These are phyloP conservation scores for Cucurbita ficifolia DNA, from an alignment of 306 rosid species.

Conservation along the genomic window DNA sequence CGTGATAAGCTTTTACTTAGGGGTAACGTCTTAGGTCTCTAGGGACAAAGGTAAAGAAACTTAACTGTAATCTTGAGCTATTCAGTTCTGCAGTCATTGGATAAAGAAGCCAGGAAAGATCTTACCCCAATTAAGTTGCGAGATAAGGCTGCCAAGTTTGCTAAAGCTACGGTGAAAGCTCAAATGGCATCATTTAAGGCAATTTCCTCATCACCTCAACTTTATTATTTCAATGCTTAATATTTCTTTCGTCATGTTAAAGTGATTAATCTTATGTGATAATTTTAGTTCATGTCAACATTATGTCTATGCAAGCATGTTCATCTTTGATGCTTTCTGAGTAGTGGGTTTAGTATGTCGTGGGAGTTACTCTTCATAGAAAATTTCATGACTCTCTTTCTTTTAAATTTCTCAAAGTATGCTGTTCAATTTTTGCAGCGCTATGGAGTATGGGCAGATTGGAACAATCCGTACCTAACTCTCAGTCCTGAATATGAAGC, in stretches of 20 bases:
- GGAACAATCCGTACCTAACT: slow-evolving; percentile 81
- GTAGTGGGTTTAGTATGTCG: background rate
- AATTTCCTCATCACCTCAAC: background rate
- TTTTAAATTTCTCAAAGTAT: slow-evolving; percentile 8
- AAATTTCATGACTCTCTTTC: background rate
- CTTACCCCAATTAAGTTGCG: slow-evolving; percentile 81
- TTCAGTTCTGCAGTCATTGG: slow-evolving; percentile 97
- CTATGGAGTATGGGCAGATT: slow-evolving; percentile 98
- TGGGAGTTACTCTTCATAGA: background rate
- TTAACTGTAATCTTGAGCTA: slow-evolving; percentile 25
- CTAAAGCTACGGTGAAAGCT: slow-evolving; percentile 71
- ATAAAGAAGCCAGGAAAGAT: slow-evolving; percentile 59
- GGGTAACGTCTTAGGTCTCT: background rate
- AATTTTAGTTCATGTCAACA: background rate
- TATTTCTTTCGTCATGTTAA: background rate
- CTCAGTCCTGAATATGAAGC: slow-evolving; percentile 95
- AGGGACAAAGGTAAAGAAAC: background rate
- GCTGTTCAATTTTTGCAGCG: slow-evolving; percentile 63
- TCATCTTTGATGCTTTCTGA: background rate
- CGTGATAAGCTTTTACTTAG: background rate
- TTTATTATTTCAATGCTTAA: slow-evolving; percentile 8
- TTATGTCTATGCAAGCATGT: background rate
- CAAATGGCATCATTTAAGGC: slow-evolving; percentile 98
- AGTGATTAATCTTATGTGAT: background rate
- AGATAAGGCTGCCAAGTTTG: slow-evolving; percentile 91